Base-by-base conservation (phyloP, 768 basidiomycete genomes). In the Sistotremastrum suecicum region DNA sequence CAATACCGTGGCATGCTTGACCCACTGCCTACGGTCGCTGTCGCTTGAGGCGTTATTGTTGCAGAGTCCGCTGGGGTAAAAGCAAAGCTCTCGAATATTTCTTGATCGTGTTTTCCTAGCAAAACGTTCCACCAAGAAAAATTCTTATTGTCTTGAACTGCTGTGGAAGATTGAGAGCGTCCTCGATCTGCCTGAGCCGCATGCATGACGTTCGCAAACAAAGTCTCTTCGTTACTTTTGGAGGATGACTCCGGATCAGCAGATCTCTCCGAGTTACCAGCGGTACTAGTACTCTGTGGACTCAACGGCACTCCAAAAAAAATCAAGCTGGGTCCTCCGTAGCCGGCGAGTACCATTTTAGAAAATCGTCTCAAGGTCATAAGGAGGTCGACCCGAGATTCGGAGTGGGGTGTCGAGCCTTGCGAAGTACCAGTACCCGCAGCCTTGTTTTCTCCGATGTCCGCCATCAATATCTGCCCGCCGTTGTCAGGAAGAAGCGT, bases 111-210 rank as follows among this genome's bases (percentile, higher is more conserved):
- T 53, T 74, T 78, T 5, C 86, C 87, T 34, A 85, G 63, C 4
- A 89, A 60, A 12, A 87, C 72, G 52, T 85, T 75, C 84, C 86
- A 89, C 85, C 85, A 88, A 0, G 83, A 83, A 54, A 79, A 85
- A 42, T 68, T 53, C 12, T 59, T 58, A 34, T 56, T 54, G 34
- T 50, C 54, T 39, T 47, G 34, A 7, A 34, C 32, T 39, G 48
- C 56, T 43, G 51, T 29, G 30, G 52, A 51, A 5, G 53, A 43
- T 11, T 53, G 35, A 5, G 10, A 12, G 41, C 20, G 34, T 11
- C 29, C 34, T 30, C 44, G 33, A 54, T 84, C 79, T 2, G 71
- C 73, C 58, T 86, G 83, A 0, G 82, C 76, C 6, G 79, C 82
- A 49, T 80, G 74, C 9, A 87, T 71, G 1, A 80, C 81, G 36